phyloP scores from a whole-genome alignment of 768 basidiomycete genomes.

The Kockovaella imperatae region DNA sequence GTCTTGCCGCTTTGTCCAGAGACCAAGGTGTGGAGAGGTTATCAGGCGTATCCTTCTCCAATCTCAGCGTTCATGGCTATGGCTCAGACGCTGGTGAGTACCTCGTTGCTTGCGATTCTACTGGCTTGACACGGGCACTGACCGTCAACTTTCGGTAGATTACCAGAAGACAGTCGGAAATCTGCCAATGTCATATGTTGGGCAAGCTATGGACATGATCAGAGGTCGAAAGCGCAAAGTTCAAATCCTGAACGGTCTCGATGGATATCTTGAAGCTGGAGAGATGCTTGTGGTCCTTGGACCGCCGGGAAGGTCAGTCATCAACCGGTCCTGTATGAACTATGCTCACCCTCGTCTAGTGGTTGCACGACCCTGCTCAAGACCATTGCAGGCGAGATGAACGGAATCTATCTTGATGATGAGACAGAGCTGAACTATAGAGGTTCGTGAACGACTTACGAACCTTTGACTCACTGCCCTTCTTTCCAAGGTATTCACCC shows the following conservation, averaged over 20 bases:
- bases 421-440: constrained; percentile 39
- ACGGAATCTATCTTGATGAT: constrained; percentile 38
- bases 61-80: constrained; percentile 45
- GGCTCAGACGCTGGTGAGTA: constrained; percentile 35
- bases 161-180: constrained; percentile 50
- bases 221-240: constrained; percentile 35
- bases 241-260: constrained; percentile 56
- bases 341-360: constrained; percentile 12
- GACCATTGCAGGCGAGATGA: constrained; percentile 48
- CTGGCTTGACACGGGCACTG: background rate
- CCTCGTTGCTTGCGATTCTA: background rate
- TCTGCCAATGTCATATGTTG: constrained; percentile 25
- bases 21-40: constrained; percentile 18
- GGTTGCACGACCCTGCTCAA: constrained; percentile 51
- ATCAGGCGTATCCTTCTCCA: constrained; percentile 46
- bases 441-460: constrained; percentile 17
- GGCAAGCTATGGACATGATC: constrained; percentile 20
- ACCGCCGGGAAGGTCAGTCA: constrained; percentile 46
- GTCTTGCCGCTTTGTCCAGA: constrained; percentile 27
- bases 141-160: constrained; percentile 26
- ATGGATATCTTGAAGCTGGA: constrained; percentile 59
- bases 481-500: constrained; percentile 44
- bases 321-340: background rate
- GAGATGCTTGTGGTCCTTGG: constrained; percentile 63
- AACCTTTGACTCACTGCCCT: background rate